A percentile compares a stretch with the other conserved stretches of the same genome.
These are phyloP conservation scores for Diospyros kaki DNA, from an alignment of 148 eudicot species.

Conservation along the genomic window DNA sequence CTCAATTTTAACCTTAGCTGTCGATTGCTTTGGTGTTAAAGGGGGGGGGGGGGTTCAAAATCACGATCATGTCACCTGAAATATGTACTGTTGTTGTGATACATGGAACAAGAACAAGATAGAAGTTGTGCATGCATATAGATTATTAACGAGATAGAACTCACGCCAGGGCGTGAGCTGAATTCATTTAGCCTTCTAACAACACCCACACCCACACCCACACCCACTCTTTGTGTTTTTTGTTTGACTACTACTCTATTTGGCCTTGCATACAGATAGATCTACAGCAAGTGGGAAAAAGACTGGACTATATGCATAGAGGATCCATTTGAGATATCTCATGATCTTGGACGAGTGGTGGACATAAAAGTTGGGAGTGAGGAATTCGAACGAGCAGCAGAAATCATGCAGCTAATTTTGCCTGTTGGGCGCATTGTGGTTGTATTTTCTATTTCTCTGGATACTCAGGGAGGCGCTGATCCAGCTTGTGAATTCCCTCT, in stretches of 20 bases:
- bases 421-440: not conserved
- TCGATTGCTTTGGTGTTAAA: too few relatives aligned
- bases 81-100: too few relatives aligned
- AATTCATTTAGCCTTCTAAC: not conserved
- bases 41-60: too few relatives aligned
- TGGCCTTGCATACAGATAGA: not conserved
- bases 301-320: slow-evolving; percentile 99
- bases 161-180: not conserved
- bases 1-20: too few relatives aligned
- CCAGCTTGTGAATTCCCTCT: too few relatives aligned
- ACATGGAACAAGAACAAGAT: too few relatives aligned
- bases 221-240: not conserved
- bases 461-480: too few relatives aligned
- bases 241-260: not conserved
- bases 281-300: slow-evolving; percentile 65
- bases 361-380: slow-evolving; percentile 85
- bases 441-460: too few relatives aligned
- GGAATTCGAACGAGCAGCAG: slow-evolving; percentile 94
- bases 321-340: slow-evolving; percentile 84
- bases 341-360: slow-evolving; percentile 92
- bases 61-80: too few relatives aligned
- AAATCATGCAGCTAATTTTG: slow-evolving; percentile 57
- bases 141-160: too few relatives aligned
- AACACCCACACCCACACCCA: too few relatives aligned
- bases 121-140: too few relatives aligned